Evolutionary conservation across 1,284 basidiomycete species (phyloP), one percentile per base, ranked within the genome.

Genomic region (Cystobasidium pallidum): DNA sequence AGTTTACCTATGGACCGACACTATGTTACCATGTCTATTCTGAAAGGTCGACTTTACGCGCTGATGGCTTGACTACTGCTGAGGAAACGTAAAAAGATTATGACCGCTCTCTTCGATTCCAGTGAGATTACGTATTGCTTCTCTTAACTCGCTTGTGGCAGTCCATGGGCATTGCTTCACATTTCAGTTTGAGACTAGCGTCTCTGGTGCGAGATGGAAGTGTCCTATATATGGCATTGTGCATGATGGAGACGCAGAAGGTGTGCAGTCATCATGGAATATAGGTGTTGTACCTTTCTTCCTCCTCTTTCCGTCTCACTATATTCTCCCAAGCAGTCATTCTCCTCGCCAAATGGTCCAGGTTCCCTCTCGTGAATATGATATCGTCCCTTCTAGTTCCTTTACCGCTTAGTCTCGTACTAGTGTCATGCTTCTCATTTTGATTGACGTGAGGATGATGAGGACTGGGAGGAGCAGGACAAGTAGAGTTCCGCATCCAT

Each of bases 291-390:
- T 43, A 61, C 39, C 58, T 41, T 28, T 21, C 58, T 26, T 43
- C 47, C 28, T 64, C 62, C 55, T 57, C 36, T 67, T 58, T 61
- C 17, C 32, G n/a, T 30, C 67, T 47, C 4, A 61, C 67, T 21
- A 70, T 47, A 32, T 59, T 34, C 32, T 70, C 67, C 67, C 67
- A 70, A 30, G 58, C 57, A 17, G 21, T 34, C 3, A 70, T 39
- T 39, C 67, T 59, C n/a, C 17, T 49, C 13, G 39, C 26, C 4
- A 70, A 26, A 41, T 70, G 55, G 43, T 62, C 28, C n/a, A 70
- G 47, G 45, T 70, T 70, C 1, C 58, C 41, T 21, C 52, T 70
- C 21, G 55, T 62, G 57, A 70, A 70, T 3, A 70, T 70, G 30
- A 61, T 49, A 36, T 70, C 21, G 49, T 70, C 67, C 32, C 45